Evolutionary conservation across 2,329 filamentous ascomycete genomes (phyloP).

Genomic region (Bertia moriformis): DNA sequence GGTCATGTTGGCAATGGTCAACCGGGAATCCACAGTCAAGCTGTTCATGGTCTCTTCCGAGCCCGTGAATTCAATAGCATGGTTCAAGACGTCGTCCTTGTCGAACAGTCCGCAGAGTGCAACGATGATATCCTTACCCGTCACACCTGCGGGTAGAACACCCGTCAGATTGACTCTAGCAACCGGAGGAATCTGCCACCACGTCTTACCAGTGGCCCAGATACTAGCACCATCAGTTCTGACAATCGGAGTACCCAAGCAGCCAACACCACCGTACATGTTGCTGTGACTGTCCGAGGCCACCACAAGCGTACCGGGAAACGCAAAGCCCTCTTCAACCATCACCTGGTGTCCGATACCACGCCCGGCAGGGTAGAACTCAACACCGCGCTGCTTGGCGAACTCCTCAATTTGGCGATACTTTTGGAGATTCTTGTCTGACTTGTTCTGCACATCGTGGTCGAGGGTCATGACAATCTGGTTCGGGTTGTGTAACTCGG

Average conservation of each 20-base stretch:
- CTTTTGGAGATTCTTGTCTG: slow-evolving; percentile 65
- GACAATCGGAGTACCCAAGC: slow-evolving; percentile 68
- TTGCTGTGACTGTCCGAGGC: slow-evolving; percentile 68
- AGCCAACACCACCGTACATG: slow-evolving; percentile 70
- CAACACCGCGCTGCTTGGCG: slow-evolving; percentile 60
- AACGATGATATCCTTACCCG: slow-evolving; percentile 87
- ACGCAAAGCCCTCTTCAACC: slow-evolving; percentile 72
- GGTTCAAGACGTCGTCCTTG: slow-evolving; percentile 78
- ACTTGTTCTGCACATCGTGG: slow-evolving; percentile 78
- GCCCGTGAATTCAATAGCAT: slow-evolving; percentile 76
- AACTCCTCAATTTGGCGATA: slow-evolving; percentile 73
- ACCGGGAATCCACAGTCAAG: slow-evolving; percentile 56
- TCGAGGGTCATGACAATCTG: slow-evolving; percentile 77
- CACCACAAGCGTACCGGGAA: slow-evolving; percentile 73
- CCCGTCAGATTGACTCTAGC: slow-evolving; percentile 69
- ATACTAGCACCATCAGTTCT: slow-evolving; percentile 76
- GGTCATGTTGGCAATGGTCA: slow-evolving; percentile 70
- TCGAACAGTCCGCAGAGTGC: slow-evolving; percentile 77
- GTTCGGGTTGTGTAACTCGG: slow-evolving; percentile 52
- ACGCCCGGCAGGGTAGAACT: slow-evolving; percentile 62
- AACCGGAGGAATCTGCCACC: slow-evolving; percentile 80
- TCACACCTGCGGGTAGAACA: slow-evolving; percentile 62
- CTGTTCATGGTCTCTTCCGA: slow-evolving; percentile 62
- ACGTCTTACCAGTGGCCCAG: slow-evolving; percentile 70
- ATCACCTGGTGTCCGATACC: slow-evolving; percentile 88